These are phyloP conservation scores for Sporothrix mexicana DNA, from an alignment of 2,329 filamentous ascomycete genomes.

Conservation along the genomic window DNA sequence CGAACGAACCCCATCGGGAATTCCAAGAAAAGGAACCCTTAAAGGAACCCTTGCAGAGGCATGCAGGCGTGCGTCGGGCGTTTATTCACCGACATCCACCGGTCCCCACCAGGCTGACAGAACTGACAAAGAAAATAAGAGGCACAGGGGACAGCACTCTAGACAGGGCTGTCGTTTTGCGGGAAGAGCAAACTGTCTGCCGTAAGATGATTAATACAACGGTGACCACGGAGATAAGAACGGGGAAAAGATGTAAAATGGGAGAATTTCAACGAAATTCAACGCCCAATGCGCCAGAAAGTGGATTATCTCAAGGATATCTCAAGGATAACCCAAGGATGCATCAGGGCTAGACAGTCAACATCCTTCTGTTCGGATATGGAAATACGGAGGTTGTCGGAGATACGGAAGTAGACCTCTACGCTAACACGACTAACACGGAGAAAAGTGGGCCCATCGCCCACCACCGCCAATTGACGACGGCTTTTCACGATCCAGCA, in stretches of 20 bases:
- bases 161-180: too few relatives aligned
- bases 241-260: too few relatives aligned
- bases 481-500: not conserved
- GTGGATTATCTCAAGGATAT: not conserved
- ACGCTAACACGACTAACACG: slow-evolving; percentile 15
- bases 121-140: not conserved
- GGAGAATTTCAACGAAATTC: too few relatives aligned
- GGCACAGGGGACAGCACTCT: too few relatives aligned
- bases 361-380: not conserved
- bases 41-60: too few relatives aligned
- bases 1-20: not conserved
- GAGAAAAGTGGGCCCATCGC: not conserved
- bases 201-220: not conserved
- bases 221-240: too few relatives aligned
- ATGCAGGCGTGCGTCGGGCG: not conserved
- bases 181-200: not conserved
- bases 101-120: slow-evolving; percentile 1
- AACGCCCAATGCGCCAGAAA: not conserved
- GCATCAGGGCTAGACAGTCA: too few relatives aligned
- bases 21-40: too few relatives aligned
- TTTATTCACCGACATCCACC: not conserved
- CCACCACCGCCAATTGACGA: not conserved
- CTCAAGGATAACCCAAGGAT: not conserved
- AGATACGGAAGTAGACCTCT: slow-evolving; percentile 24
- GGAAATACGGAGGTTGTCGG: slow-evolving; percentile 27